Evolutionary conservation across 345 rosid genomes (phyloP).

Genomic region (Melaleuca alternifolia): DNA sequence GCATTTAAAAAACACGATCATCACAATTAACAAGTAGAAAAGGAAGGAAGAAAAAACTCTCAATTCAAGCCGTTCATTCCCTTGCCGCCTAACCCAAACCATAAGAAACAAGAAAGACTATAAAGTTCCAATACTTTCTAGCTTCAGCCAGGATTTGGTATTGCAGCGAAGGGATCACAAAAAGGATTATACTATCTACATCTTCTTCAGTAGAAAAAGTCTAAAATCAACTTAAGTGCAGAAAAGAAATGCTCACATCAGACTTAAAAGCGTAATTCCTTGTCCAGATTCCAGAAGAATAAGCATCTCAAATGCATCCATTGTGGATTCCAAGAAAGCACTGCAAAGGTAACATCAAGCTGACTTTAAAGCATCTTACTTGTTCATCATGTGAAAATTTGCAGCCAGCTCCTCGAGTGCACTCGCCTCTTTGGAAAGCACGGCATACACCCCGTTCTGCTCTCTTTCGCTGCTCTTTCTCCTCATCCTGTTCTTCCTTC

Average conservation of each 20-base stretch:
- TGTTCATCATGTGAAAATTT: conserved; percentile 83
- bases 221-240: not conserved
- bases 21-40: not conserved
- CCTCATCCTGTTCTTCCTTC: conserved; percentile 90
- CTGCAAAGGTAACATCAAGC: not conserved
- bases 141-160: not conserved
- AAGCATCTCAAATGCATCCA: not conserved
- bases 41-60: not conserved
- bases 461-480: conserved; percentile 45
- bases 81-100: not conserved
- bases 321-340: not conserved
- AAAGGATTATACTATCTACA: not conserved
- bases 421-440: conserved; percentile 92
- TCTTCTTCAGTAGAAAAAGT: not conserved
- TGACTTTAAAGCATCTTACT: conserved; percentile 26
- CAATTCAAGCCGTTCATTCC: not conserved
- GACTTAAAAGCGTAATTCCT: not conserved
- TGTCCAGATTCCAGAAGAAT: not conserved
- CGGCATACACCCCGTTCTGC: conserved; percentile 89
- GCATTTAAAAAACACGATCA: not conserved
- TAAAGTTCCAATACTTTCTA: not conserved
- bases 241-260: not conserved
- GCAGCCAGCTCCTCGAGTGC: conserved; percentile 78
- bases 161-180: not conserved
- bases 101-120: not conserved